Evolutionary conservation across 176 grass and related monocot species (phyloP), one percentile per base, ranked within the genome.

Genomic region (Otatea glauca): DNA sequence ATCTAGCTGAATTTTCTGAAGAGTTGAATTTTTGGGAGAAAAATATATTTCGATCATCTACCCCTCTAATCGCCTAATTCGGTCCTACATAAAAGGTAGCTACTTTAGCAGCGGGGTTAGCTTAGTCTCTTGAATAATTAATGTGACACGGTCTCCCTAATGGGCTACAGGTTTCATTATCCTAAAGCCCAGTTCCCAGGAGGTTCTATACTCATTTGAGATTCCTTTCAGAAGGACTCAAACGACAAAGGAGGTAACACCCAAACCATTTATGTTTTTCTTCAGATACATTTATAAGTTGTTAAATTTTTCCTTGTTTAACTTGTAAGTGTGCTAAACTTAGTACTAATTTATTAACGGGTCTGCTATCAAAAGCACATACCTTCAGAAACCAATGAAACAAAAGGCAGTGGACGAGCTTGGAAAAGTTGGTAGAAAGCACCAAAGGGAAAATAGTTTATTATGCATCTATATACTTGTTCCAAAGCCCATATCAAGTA

Each of bases 221-320:
- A 21, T 90, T 91, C 89, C 77, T 68, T 88, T 45, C 65, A 54
- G 50, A 88, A 65, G 48, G 68, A 65, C 69, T 44, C 70, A 86
- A 83, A 74, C 13, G 60, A 79, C 74, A 74, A 81, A 62, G 2
- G 35, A 68, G 9, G 29, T 58, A 56, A 75, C 60, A 90, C 51
- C 17, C 51, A 54, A 54, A 16, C 51, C 51, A 18, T 54, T 54
- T 54, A 54, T 54, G 51, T 55, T n/a, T n/a, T n/a, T n/a, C n/a
- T n/a, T 53, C 51, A 76, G 27, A 43, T 68, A 27, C 66, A 73
- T 53, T 47, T 60, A 20, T 73, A 81, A 14, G 50, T 78, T 29
- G 24, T 44, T 72, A 65, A 56, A 59, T 20, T 50, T 69, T 63
- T 70, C 41, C 29, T 50, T 59, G 69, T 72, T 75, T 83, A 77